Evolutionary conservation across 1,139 yeast genomes (phyloP), one percentile per base, ranked within the genome.

Genomic region (Diutina catenulata): DNA sequence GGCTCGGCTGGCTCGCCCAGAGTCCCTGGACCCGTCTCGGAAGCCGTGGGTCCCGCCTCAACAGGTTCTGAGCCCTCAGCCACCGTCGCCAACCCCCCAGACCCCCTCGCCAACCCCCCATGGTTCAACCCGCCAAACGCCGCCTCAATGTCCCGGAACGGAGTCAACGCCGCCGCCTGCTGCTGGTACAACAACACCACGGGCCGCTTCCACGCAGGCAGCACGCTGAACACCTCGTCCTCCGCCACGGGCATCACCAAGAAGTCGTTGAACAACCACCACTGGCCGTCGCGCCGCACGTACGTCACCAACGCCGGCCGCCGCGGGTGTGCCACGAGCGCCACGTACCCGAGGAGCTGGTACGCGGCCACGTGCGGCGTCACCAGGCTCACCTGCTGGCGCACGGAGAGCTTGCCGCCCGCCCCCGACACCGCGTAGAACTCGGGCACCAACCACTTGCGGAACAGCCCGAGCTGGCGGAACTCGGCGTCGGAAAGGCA

Each of bases 201-300:
- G 0, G 96, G 95, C 28, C 76, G 75, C 52, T 91, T 93, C 95
- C 96, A 88, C 57, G 76, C 64, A 35, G 67, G 66, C 1, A 76
- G 63, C 40, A 87, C 62, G 51, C 86, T 74, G 40, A 86, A 65
- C 0, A 75, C 82, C 37, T 79, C 87, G 39, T 80, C 87, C 45
- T 79, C 83, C 1, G 80, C 68, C 1, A 93, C 68, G 19, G 78
- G 79, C 53, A 76, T 73, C n/a, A 87, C 97, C 48, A 91, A 62
- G 56, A 88, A 93, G 56, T 93, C 97, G 52, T 93, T 93, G 55
- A 93, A 87, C 49, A 93, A 57, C 47, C 70, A 75, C 98, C 99
- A 93, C 40, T 65, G 65, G 38, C 64, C 68, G 16, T 38, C 37
- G 11, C 42, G 62, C 40, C 69, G 68, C 5, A 75, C 65, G 45